These are phyloP conservation scores for Zalerion maritima DNA, from an alignment of 495 filamentous ascomycete genomes.

Conservation along the genomic window DNA sequence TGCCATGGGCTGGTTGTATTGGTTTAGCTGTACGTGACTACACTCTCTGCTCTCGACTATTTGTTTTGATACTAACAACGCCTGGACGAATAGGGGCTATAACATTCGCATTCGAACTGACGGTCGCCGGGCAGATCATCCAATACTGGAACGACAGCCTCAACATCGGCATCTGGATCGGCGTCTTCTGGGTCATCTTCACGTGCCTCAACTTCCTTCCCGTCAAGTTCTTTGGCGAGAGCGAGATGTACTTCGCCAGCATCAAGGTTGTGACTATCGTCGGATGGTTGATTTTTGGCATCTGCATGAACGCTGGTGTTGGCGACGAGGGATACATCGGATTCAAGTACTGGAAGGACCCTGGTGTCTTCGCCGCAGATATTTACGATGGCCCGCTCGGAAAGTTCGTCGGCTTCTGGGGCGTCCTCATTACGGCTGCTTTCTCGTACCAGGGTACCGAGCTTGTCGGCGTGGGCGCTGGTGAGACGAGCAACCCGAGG, in stretches of 20 bases:
- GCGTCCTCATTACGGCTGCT: conserved; percentile 30
- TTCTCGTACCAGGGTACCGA: conserved; percentile 41
- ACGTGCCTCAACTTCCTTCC: conserved; percentile 51
- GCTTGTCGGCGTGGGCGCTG: conserved; percentile 51
- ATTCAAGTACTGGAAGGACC: conserved; percentile 56
- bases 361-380: conserved; percentile 51
- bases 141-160: conserved; percentile 51
- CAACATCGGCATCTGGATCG: conserved; percentile 53
- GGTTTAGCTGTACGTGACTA: conserved; percentile 24
- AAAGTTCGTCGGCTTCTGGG: conserved; percentile 32
- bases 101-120: conserved; percentile 62
- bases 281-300: conserved; percentile 50
- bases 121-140: conserved; percentile 58
- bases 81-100: conserved; percentile 26
- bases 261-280: conserved; percentile 65
- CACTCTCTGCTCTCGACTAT: neutral
- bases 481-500: conserved; percentile 47
- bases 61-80: conserved; percentile 1
- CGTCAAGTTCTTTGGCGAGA: conserved; percentile 54
- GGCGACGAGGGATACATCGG: conserved; percentile 51
- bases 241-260: conserved; percentile 59
- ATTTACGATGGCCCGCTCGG: conserved; percentile 27
- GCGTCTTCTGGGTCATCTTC: conserved; percentile 60
- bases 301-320: conserved; percentile 54
- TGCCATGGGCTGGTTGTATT: conserved; percentile 57